These are phyloP conservation scores for Kwoniella dejecticola DNA, from an alignment of 768 basidiomycete species.

Conservation along the genomic window DNA sequence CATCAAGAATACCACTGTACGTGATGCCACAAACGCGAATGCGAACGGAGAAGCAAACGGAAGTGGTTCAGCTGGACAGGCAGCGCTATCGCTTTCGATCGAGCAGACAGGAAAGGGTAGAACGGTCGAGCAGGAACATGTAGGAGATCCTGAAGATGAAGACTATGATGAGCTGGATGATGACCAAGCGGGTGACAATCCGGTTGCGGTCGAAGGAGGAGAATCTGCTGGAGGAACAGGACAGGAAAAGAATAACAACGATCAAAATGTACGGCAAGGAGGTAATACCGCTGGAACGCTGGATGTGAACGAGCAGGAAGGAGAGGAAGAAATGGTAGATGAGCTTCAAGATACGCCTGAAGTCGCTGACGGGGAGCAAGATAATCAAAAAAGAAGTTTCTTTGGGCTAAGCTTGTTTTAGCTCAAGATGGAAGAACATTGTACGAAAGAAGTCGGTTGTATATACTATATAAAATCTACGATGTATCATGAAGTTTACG, in stretches of 20 bases:
- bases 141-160: not conserved
- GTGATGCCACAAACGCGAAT: no score
- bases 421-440: no score
- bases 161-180: slow-evolving; percentile 3
- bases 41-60: no score
- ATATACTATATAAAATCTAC: no score
- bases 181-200: not conserved
- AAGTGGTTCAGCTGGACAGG: no score
- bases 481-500: no score
- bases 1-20: no score
- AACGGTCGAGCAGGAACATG: no score
- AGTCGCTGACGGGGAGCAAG: not conserved
- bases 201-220: not conserved
- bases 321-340: not conserved
- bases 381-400: not conserved
- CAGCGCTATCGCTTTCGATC: no score
- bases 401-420: slow-evolving; percentile 7
- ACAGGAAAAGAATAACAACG: not conserved
- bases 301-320: not conserved
- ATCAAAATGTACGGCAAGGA: not conserved
- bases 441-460: no score
- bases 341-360: not conserved
- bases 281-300: no score
- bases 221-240: no score
- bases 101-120: not conserved